A percentile compares a stretch with the other conserved stretches of the same genome.
These are phyloP conservation scores for Claviceps humidiphila DNA, from an alignment of 2,329 filamentous ascomycete species.

Conservation along the genomic window DNA sequence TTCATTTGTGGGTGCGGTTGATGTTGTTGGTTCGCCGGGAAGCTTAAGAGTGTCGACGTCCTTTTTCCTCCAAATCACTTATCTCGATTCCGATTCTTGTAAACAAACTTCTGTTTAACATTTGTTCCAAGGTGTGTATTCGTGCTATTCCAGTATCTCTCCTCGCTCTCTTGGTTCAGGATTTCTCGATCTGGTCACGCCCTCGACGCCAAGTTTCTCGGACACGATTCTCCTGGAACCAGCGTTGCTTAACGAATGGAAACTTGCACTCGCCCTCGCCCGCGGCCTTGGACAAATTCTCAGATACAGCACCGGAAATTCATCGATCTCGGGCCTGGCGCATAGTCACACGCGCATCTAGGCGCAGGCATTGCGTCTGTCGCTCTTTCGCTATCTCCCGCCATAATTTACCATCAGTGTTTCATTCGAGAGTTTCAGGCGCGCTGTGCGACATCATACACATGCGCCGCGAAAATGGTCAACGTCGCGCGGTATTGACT, in stretches of 20 bases:
- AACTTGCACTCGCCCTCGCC: neutral
- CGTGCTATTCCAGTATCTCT: neutral
- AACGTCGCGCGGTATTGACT: neutral
- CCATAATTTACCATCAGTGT: neutral
- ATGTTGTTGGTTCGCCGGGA: slow-evolving; percentile 6
- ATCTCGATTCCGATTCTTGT: neutral
- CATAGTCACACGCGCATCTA: neutral
- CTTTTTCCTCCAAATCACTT: neutral
- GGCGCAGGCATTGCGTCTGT: neutral
- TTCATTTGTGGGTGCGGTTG: slow-evolving; percentile 6
- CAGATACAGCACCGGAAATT: neutral
- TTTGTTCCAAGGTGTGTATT: neutral
- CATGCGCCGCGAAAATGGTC: neutral
- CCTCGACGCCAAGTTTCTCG: neutral
- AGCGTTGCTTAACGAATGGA: neutral
- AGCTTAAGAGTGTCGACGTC: neutral
- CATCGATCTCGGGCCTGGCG: neutral
- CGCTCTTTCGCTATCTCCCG: neutral
- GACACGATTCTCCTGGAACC: too few relatives aligned
- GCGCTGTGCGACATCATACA: neutral
- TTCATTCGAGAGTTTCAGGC: too few relatives aligned
- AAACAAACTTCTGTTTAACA: neutral
- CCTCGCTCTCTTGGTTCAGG: too few relatives aligned
- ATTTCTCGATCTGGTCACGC: neutral
- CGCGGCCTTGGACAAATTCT: neutral